A percentile compares a stretch with the other conserved stretches of the same genome.
These are phyloP conservation scores for Pythium guiyangense DNA, from an alignment of 352 stramenopile genomes.

Conservation along the genomic window DNA sequence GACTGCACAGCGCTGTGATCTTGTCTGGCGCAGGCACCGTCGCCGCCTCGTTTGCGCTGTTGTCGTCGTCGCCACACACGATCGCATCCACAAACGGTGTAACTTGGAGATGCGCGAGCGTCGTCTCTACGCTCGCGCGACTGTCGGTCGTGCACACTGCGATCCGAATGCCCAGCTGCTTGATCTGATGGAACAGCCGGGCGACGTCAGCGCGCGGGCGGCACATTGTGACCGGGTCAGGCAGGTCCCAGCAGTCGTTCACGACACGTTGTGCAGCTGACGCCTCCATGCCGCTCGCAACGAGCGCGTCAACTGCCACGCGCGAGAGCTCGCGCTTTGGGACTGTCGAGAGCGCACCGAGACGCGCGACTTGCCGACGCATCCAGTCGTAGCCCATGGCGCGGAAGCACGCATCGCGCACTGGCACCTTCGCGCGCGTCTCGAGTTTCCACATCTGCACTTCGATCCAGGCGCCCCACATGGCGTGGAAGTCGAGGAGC, in stretches of 20 bases:
- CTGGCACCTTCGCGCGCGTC: slow-evolving; percentile 18
- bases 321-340: slow-evolving; percentile 27
- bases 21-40: slow-evolving; percentile 30
- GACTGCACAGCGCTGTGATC: slow-evolving; percentile 35
- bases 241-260: slow-evolving; percentile 22
- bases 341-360: slow-evolving; percentile 25
- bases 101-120: slow-evolving; percentile 27
- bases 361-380: slow-evolving; percentile 17
- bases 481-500: slow-evolving; percentile 41
- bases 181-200: slow-evolving; percentile 27
- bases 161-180: slow-evolving; percentile 42
- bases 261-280: slow-evolving; percentile 14
- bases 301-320: slow-evolving; percentile 24
- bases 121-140: slow-evolving; percentile 24
- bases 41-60: slow-evolving; percentile 33
- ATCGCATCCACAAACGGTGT: slow-evolving; percentile 32
- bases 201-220: slow-evolving; percentile 23
- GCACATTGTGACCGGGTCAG: slow-evolving; percentile 22
- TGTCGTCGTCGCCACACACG: slow-evolving; percentile 45
- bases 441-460: slow-evolving; percentile 30
- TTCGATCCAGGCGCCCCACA: slow-evolving; percentile 44
- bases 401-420: slow-evolving; percentile 26
- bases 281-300: slow-evolving; percentile 17
- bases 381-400: slow-evolving; percentile 35
- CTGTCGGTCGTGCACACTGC: slow-evolving; percentile 45